Conservation (phyloP, 225 moss, liverwort and hornwort species). For the Straminergon stramineum region DNA sequence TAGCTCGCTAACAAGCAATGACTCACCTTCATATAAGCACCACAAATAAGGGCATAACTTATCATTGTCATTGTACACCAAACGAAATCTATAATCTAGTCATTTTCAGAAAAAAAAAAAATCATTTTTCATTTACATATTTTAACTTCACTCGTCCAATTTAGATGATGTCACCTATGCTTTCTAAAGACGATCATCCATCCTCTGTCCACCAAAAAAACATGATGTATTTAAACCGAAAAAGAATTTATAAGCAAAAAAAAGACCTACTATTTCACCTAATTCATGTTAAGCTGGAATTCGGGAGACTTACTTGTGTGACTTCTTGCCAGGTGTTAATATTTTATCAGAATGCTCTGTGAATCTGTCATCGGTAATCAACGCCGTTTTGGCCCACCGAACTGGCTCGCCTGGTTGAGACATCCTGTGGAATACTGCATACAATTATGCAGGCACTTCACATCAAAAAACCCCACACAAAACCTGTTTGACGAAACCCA, state of each 20-base stretch:
- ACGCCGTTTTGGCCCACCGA: conserved; percentile 51
- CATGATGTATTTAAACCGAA: not conserved
- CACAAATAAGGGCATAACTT: too few species aligned
- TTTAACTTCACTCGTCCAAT: not conserved
- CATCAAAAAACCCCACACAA: not conserved
- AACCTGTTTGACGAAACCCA: not conserved
- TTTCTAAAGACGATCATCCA: not conserved
- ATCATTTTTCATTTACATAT: not conserved
- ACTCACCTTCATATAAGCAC: not conserved
- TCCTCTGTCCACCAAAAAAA: not conserved
- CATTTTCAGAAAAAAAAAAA: too few species aligned
- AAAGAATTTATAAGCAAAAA: not conserved
- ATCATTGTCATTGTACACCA: too few species aligned
- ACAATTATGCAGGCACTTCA: not conserved
- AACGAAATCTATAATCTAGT: not conserved
- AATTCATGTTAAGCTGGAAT: too few species aligned
- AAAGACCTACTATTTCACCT: not conserved
- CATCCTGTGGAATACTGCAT: conserved; percentile 59
- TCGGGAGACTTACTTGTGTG: conserved; percentile 17
- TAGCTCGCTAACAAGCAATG: accelerated
- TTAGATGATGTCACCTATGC: accelerated
- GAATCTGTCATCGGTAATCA: conserved; percentile 34
- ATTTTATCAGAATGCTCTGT: conserved; percentile 8
- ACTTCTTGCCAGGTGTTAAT: not conserved
- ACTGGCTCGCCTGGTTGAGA: conserved; percentile 62